Evolutionary conservation across 1,284 basidiomycete genomes (phyloP).

Genomic region (Ganoderma resinaceum): DNA sequence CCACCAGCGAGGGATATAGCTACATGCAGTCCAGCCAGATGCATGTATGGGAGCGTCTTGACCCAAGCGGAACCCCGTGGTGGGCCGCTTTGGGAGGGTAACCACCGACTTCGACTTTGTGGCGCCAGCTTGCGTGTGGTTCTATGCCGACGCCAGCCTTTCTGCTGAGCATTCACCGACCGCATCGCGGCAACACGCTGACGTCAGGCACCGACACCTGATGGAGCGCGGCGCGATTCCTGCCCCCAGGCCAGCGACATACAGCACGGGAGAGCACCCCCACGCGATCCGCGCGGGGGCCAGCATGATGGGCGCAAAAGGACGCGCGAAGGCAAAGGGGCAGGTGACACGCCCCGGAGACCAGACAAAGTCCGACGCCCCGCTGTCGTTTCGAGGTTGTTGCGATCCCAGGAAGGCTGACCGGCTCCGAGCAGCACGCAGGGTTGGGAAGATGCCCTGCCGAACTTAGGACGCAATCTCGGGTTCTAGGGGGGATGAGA

Average conservation of each 20-base stretch:
- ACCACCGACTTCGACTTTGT: background rate
- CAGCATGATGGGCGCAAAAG: background rate
- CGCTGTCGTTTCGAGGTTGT: background rate
- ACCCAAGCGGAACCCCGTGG: background rate
- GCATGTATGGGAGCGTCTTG: background rate
- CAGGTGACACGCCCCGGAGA: background rate
- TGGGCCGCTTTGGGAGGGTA: background rate
- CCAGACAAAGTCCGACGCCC: background rate
- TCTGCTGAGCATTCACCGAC: background rate
- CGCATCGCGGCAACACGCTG: background rate
- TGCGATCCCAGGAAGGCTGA: background rate
- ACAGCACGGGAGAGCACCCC: background rate
- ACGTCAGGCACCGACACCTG: background rate
- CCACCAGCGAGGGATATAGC: background rate
- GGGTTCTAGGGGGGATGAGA: background rate
- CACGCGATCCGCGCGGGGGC: background rate
- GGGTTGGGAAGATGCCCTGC: background rate
- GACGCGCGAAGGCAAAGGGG: background rate
- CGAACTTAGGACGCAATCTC: background rate
- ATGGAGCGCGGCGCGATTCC: background rate
- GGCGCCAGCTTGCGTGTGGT: slow-evolving; percentile 1
- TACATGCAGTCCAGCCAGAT: background rate
- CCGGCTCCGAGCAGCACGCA: background rate
- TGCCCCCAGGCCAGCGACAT: background rate
- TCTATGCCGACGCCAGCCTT: background rate